phyloP scores from a whole-genome alignment of 352 stramenopile genomes.

The Phytophthora idaei region DNA sequence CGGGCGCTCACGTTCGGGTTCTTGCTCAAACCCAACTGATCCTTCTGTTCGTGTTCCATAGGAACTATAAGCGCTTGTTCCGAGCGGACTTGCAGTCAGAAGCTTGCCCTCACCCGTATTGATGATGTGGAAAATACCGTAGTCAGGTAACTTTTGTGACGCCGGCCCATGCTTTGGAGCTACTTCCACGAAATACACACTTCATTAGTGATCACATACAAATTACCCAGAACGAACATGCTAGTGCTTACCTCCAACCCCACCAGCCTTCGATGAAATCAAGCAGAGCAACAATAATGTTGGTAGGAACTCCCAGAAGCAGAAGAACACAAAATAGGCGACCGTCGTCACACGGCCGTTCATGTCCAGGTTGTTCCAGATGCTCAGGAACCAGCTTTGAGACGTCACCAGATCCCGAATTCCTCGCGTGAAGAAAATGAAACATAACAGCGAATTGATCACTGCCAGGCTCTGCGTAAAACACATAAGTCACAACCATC shows the following conservation, averaged over 20 bases:
- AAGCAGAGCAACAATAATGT: slow-evolving; percentile 81
- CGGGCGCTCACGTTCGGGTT: slow-evolving; percentile 51
- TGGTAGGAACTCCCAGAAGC: slow-evolving; percentile 88
- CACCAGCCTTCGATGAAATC: slow-evolving; percentile 82
- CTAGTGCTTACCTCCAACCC: slow-evolving; percentile 62
- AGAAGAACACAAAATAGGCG: slow-evolving; percentile 85
- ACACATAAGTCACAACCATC: slow-evolving; percentile 4
- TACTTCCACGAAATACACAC: slow-evolving; percentile 26
- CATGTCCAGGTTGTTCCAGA: slow-evolving; percentile 89
- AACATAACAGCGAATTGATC: slow-evolving; percentile 79
- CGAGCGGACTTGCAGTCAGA: slow-evolving; percentile 68
- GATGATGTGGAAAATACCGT: slow-evolving; percentile 89
- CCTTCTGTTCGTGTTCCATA: slow-evolving; percentile 41
- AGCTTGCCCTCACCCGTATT: slow-evolving; percentile 62
- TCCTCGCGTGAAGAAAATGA: slow-evolving; percentile 85
- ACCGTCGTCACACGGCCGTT: slow-evolving; percentile 82
- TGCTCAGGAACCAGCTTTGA: slow-evolving; percentile 85
- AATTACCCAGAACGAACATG: neutral
- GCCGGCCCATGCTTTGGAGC: slow-evolving; percentile 67
- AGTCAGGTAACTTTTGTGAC: slow-evolving; percentile 77
- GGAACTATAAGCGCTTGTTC: slow-evolving; percentile 62
- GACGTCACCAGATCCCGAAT: slow-evolving; percentile 80
- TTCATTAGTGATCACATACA: slow-evolving; percentile 5
- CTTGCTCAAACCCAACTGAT: slow-evolving; percentile 20
- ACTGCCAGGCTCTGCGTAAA: slow-evolving; percentile 67